Conservation (phyloP, 495 filamentous ascomycete species). For the Thermothielavioides terrestris region DNA sequence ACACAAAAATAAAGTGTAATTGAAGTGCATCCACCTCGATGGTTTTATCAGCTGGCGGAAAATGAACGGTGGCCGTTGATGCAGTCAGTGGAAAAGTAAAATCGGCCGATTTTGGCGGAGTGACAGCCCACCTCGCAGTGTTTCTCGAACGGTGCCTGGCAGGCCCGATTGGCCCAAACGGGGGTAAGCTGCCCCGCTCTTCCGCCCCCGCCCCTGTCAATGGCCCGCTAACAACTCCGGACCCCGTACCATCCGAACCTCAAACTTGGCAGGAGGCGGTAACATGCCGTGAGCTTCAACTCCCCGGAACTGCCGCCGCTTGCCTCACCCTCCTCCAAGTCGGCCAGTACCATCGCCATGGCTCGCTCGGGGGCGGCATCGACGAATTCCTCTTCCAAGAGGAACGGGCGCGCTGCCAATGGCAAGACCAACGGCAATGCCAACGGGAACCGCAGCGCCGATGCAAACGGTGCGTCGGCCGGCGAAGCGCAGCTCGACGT, state of each 20-base stretch:
- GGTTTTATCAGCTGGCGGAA: no score
- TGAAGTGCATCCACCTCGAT: not conserved
- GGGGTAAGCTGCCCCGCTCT: not conserved
- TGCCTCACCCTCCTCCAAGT: not conserved
- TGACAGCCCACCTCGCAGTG: slow-evolving; percentile 5
- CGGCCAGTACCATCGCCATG: slow-evolving; percentile 8
- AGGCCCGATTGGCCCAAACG: not conserved
- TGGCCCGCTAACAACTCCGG: no score
- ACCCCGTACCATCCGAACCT: no score
- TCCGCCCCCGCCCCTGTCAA: no score
- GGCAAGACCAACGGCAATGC: slow-evolving; percentile 9
- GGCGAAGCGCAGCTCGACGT: slow-evolving; percentile 15
- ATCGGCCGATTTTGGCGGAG: not conserved
- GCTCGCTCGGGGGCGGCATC: slow-evolving; percentile 13
- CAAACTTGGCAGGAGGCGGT: no score
- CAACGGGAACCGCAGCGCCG: no score
- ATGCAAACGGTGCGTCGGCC: slow-evolving; percentile 4
- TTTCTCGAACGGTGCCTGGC: slow-evolving; percentile 11
- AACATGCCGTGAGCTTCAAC: not conserved
- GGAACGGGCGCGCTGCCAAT: slow-evolving; percentile 13
- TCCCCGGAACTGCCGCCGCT: not conserved
- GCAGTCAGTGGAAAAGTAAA: not conserved
- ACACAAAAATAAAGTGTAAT: not conserved
- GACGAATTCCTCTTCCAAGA: slow-evolving; percentile 10
- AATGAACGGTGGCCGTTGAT: no score